Evolutionary conservation across 2,329 filamentous ascomycete genomes (phyloP), one percentile per base, ranked within the genome.

Genomic region (Sphaerulina musiva): DNA sequence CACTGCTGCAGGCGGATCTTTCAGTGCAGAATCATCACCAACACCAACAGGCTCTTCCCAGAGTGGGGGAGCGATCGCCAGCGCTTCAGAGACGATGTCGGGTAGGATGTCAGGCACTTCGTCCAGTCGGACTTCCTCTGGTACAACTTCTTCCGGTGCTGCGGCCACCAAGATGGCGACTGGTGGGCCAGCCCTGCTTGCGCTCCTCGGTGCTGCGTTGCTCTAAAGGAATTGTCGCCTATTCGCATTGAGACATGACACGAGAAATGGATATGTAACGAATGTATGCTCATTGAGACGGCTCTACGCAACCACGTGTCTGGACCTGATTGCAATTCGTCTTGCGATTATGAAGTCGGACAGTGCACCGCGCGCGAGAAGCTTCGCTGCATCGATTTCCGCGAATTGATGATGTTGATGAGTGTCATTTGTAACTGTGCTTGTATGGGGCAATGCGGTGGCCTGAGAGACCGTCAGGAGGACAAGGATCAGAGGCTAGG

Each of bases 151-250:
- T 46, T 45, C 48, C 31, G 44, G 42, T 9, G 48, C 48, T 2
- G 39, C 39, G 32, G 48, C 48, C 11, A 51, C 48, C 32, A 51
- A 40, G 32, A 32, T 51, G 42, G 48, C 41, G 10, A 29, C 29
- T 9, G 42, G 17, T 26, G 48, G 40, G n/a, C 48, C 48, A 36
- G 48, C 48, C 38, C 20, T 51, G 48, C 48, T 51, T n/a, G 48
- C 48, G 38, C 23, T 51, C 40, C 31, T 51, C 14, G 48, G 31
- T 40, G 48, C 48, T 29, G 48, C 29, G 11, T n/a, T 51, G 9
- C 40, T 42, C 34, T 51, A 34, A 44, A 38, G n/a, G 8, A 4
- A 23, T 17, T 40, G 26, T 20, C 20, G 9, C 20, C 8, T 10
- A 26, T 8, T 14, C 11, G 17, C 23, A 29, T 17, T 23, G 20